These are phyloP conservation scores for Yarrowia sp. DNA, from an alignment of 805 yeast genomes.

Conservation along the genomic window DNA sequence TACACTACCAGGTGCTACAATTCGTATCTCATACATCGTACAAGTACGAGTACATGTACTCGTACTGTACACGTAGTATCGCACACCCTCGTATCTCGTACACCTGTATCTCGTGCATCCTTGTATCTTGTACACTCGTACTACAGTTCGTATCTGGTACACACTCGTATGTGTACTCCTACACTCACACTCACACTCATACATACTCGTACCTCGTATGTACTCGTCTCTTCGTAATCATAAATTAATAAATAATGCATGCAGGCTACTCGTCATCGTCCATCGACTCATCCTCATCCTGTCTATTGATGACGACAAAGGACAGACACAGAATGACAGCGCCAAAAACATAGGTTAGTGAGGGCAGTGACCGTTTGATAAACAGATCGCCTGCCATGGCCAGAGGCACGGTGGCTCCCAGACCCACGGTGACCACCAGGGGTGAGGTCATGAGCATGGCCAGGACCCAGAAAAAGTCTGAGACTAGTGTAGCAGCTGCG, in stretches of 20 bases:
- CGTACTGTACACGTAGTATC: too few species aligned
- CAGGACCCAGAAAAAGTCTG: conserved; percentile 94
- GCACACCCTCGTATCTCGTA: too few species aligned
- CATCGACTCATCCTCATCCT: conserved; percentile 58
- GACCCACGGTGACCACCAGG: conserved; percentile 90
- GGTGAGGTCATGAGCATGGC: conserved; percentile 94
- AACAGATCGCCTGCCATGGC: conserved; percentile 89
- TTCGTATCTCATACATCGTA: too few species aligned
- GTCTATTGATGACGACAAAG: conserved; percentile 76
- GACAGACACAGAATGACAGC: conserved; percentile 78
- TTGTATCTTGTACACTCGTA: too few species aligned
- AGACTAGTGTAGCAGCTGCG: conserved; percentile 72
- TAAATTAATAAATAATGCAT: conserved; percentile 7
- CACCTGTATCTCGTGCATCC: too few species aligned
- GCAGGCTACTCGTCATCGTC: neutral
- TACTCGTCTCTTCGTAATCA: neutral
- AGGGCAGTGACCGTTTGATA: conserved; percentile 60
- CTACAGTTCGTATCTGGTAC: too few species aligned
- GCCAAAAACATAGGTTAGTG: conserved; percentile 66
- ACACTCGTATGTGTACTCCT: too few species aligned
- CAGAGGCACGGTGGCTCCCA: conserved; percentile 88
- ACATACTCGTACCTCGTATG: too few species aligned
- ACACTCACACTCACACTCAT: too few species aligned
- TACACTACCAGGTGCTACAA: too few species aligned
- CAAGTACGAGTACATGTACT: too few species aligned